Conservation (phyloP, 139 green algal species). For the Tetraselmis striata region DNA sequence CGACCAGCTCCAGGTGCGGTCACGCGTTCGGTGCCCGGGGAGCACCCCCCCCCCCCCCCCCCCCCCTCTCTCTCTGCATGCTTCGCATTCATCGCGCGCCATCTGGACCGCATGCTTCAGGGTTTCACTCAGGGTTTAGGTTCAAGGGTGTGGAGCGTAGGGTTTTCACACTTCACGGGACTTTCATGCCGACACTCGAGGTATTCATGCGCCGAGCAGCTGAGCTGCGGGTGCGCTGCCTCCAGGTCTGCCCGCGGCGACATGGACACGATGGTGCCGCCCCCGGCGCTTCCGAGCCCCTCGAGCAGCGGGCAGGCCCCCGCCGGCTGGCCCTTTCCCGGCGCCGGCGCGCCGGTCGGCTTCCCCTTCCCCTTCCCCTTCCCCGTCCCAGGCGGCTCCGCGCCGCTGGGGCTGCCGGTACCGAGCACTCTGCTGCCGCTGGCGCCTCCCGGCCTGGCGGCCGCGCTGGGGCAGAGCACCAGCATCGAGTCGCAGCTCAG, state of each 20-base stretch:
- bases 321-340: background rate
- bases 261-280: background rate
- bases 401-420: slow-evolving; percentile 16
- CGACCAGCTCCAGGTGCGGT: slow-evolving; percentile 42
- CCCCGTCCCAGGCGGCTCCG: background rate
- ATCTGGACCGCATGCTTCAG: too few species aligned
- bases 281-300: background rate
- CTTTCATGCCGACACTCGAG: too few species aligned
- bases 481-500: background rate
- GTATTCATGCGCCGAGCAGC: too few species aligned
- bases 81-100: too few species aligned
- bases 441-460: background rate
- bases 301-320: background rate
- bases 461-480: background rate
- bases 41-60: too few species aligned
- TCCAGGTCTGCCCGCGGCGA: background rate
- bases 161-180: too few species aligned
- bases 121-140: too few species aligned
- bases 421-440: slow-evolving; percentile 11
- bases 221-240: too few species aligned
- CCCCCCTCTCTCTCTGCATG: too few species aligned
- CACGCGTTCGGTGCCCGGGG: too few species aligned
- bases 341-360: background rate
- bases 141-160: too few species aligned
- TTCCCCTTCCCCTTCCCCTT: slow-evolving; percentile 9